These are phyloP conservation scores for Hypholoma fasciculare DNA, from an alignment of 768 basidiomycete genomes.

Conservation along the genomic window DNA sequence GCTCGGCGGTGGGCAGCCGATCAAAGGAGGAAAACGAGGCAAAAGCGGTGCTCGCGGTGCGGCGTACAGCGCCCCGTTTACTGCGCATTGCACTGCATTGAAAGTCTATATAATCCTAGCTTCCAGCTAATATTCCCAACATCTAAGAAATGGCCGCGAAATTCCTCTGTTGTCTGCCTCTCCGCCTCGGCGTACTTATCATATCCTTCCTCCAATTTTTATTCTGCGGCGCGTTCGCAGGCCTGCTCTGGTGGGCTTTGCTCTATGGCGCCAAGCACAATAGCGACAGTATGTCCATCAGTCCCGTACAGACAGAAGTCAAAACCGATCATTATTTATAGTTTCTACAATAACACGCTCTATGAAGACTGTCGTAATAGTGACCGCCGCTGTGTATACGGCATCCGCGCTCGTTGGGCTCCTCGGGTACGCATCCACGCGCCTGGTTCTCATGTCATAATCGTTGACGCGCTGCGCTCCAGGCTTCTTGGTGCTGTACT, in stretches of 20 bases:
- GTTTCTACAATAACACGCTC: slow-evolving; percentile 24
- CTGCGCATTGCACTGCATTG: neutral
- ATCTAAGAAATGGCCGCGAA: slow-evolving; percentile 33
- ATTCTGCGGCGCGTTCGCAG: slow-evolving; percentile 30
- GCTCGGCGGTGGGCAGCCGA: neutral
- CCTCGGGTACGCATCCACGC: slow-evolving; percentile 27
- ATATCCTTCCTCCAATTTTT: slow-evolving; percentile 43
- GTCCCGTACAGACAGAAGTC: neutral
- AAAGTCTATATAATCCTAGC: neutral
- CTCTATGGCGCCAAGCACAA: slow-evolving; percentile 16
- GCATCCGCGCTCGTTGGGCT: slow-evolving; percentile 32
- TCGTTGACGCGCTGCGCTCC: neutral
- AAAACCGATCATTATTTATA: slow-evolving; percentile 9
- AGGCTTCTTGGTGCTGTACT: slow-evolving; percentile 41
- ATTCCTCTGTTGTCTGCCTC: slow-evolving; percentile 43
- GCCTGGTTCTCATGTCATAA: neutral
- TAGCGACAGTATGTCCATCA: slow-evolving; percentile 19
- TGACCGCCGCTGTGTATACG: slow-evolving; percentile 31
- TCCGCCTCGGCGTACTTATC: slow-evolving; percentile 39
- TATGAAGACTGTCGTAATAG: slow-evolving; percentile 29
- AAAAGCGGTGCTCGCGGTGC: neutral
- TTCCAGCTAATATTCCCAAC: neutral
- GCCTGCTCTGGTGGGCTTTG: slow-evolving; percentile 30
- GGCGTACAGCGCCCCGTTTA: neutral
- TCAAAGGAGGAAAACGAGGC: neutral